A percentile compares a stretch with the other conserved stretches of the same genome.
These are phyloP conservation scores for Phylloporus scabripes DNA, from an alignment of 768 basidiomycete species.

Conservation along the genomic window DNA sequence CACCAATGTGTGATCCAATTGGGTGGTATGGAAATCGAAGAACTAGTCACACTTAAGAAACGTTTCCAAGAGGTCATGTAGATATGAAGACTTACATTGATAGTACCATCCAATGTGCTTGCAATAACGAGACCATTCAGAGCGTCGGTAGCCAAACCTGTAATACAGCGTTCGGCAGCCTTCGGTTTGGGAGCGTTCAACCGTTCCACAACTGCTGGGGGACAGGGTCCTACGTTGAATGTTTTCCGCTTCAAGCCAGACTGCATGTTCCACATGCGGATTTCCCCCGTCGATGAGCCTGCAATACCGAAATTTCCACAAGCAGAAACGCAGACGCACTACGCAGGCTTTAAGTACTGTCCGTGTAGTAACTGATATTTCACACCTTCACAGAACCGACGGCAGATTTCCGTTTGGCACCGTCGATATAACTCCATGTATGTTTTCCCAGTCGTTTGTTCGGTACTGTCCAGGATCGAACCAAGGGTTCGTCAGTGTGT, in stretches of 20 bases:
- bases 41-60: conserved; percentile 49
- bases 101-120: conserved; percentile 80
- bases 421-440: conserved; percentile 54
- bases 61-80: background rate
- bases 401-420: conserved; percentile 40
- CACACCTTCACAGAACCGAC: conserved; percentile 70
- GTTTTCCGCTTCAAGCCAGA: conserved; percentile 80
- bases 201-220: conserved; percentile 46
- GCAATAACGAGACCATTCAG: conserved; percentile 79
- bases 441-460: conserved; percentile 79
- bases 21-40: conserved; percentile 91
- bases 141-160: conserved; percentile 80
- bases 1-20: conserved; percentile 59
- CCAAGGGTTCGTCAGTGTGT: conserved; percentile 76
- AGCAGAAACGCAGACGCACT: conserved; percentile 85
- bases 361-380: background rate
- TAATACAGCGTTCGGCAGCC: conserved; percentile 53
- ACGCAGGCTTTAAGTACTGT: background rate
- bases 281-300: conserved; percentile 72
- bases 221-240: conserved; percentile 64
- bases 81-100: conserved; percentile 58
- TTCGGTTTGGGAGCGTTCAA: conserved; percentile 39
- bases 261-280: conserved; percentile 96
- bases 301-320: conserved; percentile 95
- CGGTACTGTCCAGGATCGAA: conserved; percentile 83